phyloP scores from a whole-genome alignment of 1,284 basidiomycete species.

The Psilocybe mexicana region DNA sequence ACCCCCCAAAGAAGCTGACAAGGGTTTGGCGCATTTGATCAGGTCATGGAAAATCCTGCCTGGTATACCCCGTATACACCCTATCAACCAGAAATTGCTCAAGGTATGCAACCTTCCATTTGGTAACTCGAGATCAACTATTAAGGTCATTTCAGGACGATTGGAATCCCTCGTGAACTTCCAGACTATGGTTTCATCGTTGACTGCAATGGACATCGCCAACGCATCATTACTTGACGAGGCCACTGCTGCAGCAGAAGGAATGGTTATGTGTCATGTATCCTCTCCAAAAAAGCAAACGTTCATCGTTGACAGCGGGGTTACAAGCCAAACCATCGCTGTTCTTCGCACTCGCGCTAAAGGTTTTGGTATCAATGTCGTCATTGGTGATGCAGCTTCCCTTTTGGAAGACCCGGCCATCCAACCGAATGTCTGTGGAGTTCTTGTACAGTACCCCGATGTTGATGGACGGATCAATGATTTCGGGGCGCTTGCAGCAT shows the following conservation, averaged over 20 bases:
- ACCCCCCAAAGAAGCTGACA: not conserved
- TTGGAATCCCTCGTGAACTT: constrained; percentile 97
- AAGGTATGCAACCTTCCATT: constrained; percentile 53
- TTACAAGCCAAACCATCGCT: constrained; percentile 84
- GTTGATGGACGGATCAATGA: constrained; percentile 86
- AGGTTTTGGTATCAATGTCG: constrained; percentile 85
- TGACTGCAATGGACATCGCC: constrained; percentile 93
- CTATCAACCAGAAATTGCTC: constrained; percentile 90
- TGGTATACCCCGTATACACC: constrained; percentile 99
- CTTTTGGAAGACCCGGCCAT: constrained; percentile 55
- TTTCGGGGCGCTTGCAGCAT: constrained; percentile 67
- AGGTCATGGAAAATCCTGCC: constrained; percentile 95
- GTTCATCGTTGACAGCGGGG: constrained; percentile 83
- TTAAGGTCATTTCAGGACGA: constrained; percentile 58
- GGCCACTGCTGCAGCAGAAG: constrained; percentile 92
- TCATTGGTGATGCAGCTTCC: constrained; percentile 61
- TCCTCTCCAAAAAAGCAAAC: constrained; percentile 76
- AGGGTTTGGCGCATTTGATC: constrained; percentile 5
- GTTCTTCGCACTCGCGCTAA: constrained; percentile 87
- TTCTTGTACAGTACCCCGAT: constrained; percentile 92
- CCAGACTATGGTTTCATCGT: constrained; percentile 94
- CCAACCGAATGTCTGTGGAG: constrained; percentile 77
- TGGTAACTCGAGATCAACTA: constrained; percentile 1
- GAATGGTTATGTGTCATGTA: constrained; percentile 84
- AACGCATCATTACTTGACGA: constrained; percentile 93